These are phyloP conservation scores for Penicillium thymicola DNA, from an alignment of 2,329 filamentous ascomycete genomes.

Conservation along the genomic window DNA sequence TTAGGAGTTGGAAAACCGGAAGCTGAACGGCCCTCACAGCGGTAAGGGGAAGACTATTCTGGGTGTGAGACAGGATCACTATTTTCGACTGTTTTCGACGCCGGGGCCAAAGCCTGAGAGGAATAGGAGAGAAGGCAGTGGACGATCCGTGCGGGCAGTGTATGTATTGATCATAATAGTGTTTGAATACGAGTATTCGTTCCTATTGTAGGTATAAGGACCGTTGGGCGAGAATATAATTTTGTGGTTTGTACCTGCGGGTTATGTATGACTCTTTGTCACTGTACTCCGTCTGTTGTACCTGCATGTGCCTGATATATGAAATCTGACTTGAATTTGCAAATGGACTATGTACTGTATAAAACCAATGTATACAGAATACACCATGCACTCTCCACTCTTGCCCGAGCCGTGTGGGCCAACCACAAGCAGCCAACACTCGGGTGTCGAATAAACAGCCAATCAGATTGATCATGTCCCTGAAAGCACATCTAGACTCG, in stretches of 20 bases:
- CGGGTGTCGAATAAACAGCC: conserved; percentile 2
- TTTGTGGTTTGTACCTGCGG: background rate
- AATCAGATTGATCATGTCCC: conserved; percentile 13
- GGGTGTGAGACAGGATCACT: conserved; percentile 7
- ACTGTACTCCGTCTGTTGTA: background rate
- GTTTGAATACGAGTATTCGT: background rate
- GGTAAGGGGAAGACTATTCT: conserved; percentile 11
- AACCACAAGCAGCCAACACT: conserved; percentile 8
- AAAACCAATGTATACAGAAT: background rate
- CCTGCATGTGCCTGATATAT: background rate
- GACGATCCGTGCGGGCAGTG: conserved; percentile 3
- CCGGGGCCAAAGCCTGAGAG: background rate
- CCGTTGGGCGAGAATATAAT: conserved; percentile 1
- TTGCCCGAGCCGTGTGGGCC: conserved; percentile 14
- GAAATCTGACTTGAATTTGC: background rate
- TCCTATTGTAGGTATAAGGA: background rate
- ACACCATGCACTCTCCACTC: background rate
- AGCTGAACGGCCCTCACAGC: conserved; percentile 1
- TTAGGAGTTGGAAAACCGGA: background rate
- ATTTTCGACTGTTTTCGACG: conserved; percentile 1
- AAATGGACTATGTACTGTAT: background rate
- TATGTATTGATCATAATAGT: background rate
- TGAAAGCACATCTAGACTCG: conserved; percentile 17
- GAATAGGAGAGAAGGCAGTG: background rate
- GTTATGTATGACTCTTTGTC: background rate